Percentiles rank a stretch among this genome's conserved stretches.
Evolutionary conservation across 108 stramenopile genomes (phyloP).

Genomic region (Cyclotella kingstonii): DNA sequence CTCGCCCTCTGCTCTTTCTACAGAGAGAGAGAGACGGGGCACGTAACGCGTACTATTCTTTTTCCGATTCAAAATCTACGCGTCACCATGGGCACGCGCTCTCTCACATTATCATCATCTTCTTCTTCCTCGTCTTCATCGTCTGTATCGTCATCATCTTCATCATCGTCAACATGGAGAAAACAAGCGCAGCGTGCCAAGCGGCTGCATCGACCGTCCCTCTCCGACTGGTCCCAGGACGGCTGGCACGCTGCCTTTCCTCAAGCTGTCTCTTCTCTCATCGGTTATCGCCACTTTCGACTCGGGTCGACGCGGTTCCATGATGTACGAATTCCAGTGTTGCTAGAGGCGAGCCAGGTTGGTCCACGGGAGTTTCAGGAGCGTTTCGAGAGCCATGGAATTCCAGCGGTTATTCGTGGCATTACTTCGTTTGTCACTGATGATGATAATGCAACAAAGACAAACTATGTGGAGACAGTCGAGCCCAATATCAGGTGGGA

Average conservation of each 20-base stretch:
- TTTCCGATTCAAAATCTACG: too few species aligned
- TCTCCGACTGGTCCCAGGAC: constrained; percentile 77
- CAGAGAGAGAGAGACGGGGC: too few species aligned
- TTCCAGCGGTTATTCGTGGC: constrained; percentile 71
- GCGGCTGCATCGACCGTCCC: constrained; percentile 64
- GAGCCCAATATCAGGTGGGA: neutral
- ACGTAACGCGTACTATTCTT: too few species aligned
- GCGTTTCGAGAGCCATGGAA: constrained; percentile 52
- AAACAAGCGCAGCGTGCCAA: constrained; percentile 54
- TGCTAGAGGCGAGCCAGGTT: constrained; percentile 57
- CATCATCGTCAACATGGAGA: constrained; percentile 59
- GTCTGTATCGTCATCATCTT: too few species aligned
- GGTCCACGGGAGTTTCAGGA: constrained; percentile 57
- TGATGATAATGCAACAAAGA: neutral
- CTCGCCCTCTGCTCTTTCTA: too few species aligned
- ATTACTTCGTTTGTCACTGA: constrained; percentile 52
- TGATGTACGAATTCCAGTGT: constrained; percentile 38
- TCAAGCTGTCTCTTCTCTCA: constrained; percentile 25
- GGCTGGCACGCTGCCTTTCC: constrained; percentile 63
- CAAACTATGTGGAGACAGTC: neutral
- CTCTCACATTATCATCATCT: too few species aligned
- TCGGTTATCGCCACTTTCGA: constrained; percentile 5
- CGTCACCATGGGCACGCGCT: too few species aligned
- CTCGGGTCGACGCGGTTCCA: neutral
- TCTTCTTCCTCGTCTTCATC: too few species aligned